These are phyloP conservation scores for Nakazawaea wyomingensis DNA, from an alignment of 805 yeast genomes.

Conservation along the genomic window DNA sequence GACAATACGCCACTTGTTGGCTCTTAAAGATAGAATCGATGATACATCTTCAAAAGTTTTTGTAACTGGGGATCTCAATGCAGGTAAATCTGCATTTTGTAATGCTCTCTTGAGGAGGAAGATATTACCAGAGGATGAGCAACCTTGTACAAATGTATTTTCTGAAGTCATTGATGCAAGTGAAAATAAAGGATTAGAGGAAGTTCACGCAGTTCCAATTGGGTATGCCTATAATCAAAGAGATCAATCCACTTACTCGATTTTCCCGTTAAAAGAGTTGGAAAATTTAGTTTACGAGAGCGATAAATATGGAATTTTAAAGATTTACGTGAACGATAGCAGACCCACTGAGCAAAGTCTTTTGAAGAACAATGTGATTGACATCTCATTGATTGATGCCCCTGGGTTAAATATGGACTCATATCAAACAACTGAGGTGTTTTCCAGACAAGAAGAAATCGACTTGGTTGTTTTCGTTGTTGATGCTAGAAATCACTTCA, in stretches of 20 bases:
- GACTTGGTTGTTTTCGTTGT: constrained; percentile 95
- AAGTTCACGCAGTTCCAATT: constrained; percentile 84
- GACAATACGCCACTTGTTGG: constrained; percentile 59
- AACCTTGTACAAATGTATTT: constrained; percentile 94
- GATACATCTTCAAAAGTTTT: constrained; percentile 92
- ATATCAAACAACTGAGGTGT: constrained; percentile 89
- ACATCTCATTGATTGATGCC: constrained; percentile 90
- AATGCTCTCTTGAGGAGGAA: constrained; percentile 77
- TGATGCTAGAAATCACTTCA: constrained; percentile 92
- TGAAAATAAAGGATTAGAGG: constrained; percentile 72
- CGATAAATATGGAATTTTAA: constrained; percentile 66
- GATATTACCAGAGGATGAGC: constrained; percentile 91
- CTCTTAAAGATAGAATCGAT: constrained; percentile 77
- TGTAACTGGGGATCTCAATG: constrained; percentile 93
- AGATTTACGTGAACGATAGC: constrained; percentile 76
- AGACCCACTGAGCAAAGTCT: constrained; percentile 65
- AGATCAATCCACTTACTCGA: constrained; percentile 64
- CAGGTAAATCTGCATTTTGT: constrained; percentile 95
- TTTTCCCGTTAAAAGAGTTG: constrained; percentile 48
- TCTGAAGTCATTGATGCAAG: constrained; percentile 88
- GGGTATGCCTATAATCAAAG: constrained; percentile 43
- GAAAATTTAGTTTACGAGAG: constrained; percentile 68
- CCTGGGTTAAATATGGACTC: constrained; percentile 95
- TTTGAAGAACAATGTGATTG: constrained; percentile 84
- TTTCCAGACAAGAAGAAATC: constrained; percentile 94